phyloP scores from a whole-genome alignment of 2,329 filamentous ascomycete genomes.

The Alternaria sp. region DNA sequence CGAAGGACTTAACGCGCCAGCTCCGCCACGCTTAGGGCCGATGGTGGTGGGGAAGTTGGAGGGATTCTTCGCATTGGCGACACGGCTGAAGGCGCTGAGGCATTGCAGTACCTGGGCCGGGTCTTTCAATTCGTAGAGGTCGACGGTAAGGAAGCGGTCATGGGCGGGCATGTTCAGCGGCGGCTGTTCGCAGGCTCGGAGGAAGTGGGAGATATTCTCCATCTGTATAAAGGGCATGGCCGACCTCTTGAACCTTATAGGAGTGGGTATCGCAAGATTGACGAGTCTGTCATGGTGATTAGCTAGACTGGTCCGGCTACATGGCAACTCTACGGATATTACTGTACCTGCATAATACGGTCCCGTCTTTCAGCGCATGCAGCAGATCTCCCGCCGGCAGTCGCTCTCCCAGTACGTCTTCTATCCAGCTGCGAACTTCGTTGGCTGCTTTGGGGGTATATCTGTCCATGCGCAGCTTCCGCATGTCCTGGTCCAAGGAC shows the following conservation, averaged over 20 bases:
- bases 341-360: conserved; percentile 86
- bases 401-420: conserved; percentile 76
- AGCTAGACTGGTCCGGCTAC: background rate
- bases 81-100: conserved; percentile 87
- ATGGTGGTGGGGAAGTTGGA: conserved; percentile 76
- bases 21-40: conserved; percentile 71
- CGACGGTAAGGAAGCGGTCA: conserved; percentile 96
- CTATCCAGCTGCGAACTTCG: conserved; percentile 86
- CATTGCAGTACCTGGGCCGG: conserved; percentile 96
- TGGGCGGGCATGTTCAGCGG: conserved; percentile 90
- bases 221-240: conserved; percentile 98
- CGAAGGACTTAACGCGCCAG: conserved; percentile 49
- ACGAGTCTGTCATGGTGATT: conserved; percentile 68
- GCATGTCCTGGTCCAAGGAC: conserved; percentile 94
- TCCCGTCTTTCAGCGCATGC: conserved; percentile 87
- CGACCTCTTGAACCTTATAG: conserved; percentile 89
- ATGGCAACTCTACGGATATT: background rate
- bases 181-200: conserved; percentile 83
- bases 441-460: conserved; percentile 91
- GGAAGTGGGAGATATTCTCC: conserved; percentile 98
- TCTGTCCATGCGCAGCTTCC: conserved; percentile 87
- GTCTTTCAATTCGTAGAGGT: conserved; percentile 94
- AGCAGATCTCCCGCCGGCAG: conserved; percentile 79
- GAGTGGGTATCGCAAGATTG: conserved; percentile 78
- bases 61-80: conserved; percentile 78